These are phyloP conservation scores for Aspergillus udagawae DNA, from an alignment of 2,329 filamentous ascomycete genomes.

Conservation along the genomic window DNA sequence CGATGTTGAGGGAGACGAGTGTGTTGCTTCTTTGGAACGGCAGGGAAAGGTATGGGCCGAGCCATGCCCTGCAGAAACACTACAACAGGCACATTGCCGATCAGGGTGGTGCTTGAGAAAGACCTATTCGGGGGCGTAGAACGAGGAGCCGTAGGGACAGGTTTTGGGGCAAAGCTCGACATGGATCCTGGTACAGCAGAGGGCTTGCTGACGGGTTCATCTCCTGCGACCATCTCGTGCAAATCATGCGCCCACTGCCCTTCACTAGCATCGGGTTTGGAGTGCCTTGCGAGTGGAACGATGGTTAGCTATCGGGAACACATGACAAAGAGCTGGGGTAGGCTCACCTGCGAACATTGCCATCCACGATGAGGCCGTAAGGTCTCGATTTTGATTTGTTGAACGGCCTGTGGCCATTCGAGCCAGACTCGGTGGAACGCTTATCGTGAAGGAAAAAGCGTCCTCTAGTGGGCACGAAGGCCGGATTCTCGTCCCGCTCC, in stretches of 20 bases:
- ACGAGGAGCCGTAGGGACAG: conserved; percentile 48
- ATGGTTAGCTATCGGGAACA: not conserved
- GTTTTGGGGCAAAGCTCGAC: conserved; percentile 29
- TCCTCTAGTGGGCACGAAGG: conserved; percentile 90
- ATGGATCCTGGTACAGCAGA: conserved; percentile 21
- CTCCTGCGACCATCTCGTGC: conserved; percentile 62
- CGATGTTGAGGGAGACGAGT: conserved; percentile 92
- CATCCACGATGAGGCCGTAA: conserved; percentile 46
- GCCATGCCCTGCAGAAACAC: conserved; percentile 76
- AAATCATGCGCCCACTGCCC: conserved; percentile 91
- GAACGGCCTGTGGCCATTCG: conserved; percentile 68
- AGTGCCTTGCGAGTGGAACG: conserved; percentile 36
- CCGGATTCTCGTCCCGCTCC: conserved; percentile 81
- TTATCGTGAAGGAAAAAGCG: conserved; percentile 98
- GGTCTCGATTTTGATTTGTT: conserved; percentile 52
- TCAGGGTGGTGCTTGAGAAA: conserved; percentile 76
- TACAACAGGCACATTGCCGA: conserved; percentile 80
- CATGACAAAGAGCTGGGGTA: not conserved
- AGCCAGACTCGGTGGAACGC: conserved; percentile 69
- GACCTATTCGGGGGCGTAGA: conserved; percentile 66
- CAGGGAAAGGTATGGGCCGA: conserved; percentile 65
- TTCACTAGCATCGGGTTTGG: conserved; percentile 55
- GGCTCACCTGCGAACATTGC: conserved; percentile 42
- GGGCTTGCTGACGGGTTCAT: conserved; percentile 35
- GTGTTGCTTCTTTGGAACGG: conserved; percentile 81